Evolutionary conservation across 2,329 filamentous ascomycete genomes (phyloP).

Genomic region (Emergomyces orientalis): DNA sequence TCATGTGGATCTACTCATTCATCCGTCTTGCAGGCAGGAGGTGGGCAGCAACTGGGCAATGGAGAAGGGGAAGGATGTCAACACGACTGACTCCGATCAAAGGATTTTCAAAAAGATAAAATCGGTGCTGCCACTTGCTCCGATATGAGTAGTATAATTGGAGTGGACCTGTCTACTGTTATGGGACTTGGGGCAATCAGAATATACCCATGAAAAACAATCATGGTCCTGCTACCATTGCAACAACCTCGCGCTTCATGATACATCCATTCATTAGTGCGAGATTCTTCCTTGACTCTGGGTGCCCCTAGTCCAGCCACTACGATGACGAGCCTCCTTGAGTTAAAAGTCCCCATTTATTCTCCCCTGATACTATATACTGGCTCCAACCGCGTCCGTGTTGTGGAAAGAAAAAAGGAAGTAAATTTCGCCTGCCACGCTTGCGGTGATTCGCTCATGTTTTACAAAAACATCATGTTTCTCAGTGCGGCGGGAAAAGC

Average conservation of each 20-base stretch:
- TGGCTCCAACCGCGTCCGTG: neutral
- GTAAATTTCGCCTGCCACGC: neutral
- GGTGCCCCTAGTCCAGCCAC: neutral
- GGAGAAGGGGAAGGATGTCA: neutral
- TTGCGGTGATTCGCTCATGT: neutral
- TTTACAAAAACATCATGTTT: neutral
- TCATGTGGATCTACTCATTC: slow-evolving; percentile 3
- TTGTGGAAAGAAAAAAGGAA: neutral
- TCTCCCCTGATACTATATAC: neutral
- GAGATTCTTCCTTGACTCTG: neutral
- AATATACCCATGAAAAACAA: neutral
- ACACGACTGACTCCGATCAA: neutral
- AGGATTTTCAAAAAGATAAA: neutral
- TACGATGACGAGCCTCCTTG: neutral
- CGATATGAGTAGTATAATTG: neutral
- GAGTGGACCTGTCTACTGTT: neutral
- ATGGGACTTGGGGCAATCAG: neutral
- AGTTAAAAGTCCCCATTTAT: neutral
- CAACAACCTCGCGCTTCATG: neutral
- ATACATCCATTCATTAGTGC: neutral
- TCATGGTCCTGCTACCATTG: neutral
- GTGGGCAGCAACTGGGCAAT: neutral
- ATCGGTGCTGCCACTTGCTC: neutral
- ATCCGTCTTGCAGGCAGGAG: neutral
- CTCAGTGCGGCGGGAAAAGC: neutral